Evolutionary conservation across 768 basidiomycete species (phyloP).

Genomic region (Naganishia vishniacii): DNA sequence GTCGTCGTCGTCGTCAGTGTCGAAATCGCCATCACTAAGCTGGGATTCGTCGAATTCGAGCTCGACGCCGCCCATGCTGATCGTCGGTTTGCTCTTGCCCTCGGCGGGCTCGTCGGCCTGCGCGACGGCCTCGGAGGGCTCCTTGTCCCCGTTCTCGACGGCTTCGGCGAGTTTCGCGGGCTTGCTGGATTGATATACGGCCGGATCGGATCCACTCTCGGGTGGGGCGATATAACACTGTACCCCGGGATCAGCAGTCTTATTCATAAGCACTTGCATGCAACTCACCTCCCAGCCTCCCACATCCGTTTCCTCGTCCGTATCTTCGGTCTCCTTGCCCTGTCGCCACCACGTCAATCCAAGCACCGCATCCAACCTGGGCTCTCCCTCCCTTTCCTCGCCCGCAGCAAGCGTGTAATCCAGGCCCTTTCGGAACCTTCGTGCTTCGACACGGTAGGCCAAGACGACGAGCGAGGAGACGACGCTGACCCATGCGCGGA

Average conservation of each 20-base stretch:
- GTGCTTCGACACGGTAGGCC: constrained; percentile 67
- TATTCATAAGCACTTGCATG: not conserved
- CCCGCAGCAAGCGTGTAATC: constrained; percentile 84
- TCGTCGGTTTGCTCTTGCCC: constrained; percentile 30
- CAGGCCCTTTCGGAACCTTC: constrained; percentile 83
- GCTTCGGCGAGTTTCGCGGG: constrained; percentile 24
- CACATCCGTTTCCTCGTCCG: constrained; percentile 48
- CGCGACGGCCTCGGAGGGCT: not conserved
- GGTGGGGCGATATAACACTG: constrained; percentile 94
- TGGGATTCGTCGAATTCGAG: constrained; percentile 48
- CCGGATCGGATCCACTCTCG: constrained; percentile 90
- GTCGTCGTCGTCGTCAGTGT: constrained; percentile 52
- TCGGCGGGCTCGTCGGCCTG: constrained; percentile 4
- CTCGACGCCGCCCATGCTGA: constrained; percentile 40
- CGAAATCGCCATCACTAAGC: constrained; percentile 46
- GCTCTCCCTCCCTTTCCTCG: constrained; percentile 57
- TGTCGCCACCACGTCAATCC: constrained; percentile 65
- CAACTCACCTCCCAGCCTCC: constrained; percentile 85
- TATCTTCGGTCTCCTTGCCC: constrained; percentile 36
- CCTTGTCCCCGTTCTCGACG: constrained; percentile 22
- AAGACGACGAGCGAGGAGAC: constrained; percentile 69
- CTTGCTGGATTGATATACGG: constrained; percentile 68
- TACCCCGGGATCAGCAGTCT: not conserved
- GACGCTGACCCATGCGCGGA: constrained; percentile 79
- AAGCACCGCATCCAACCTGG: constrained; percentile 76